Evolutionary conservation across 192 early-diverging fungal species (phyloP).

Genomic region (Glomus cerebriforme): DNA sequence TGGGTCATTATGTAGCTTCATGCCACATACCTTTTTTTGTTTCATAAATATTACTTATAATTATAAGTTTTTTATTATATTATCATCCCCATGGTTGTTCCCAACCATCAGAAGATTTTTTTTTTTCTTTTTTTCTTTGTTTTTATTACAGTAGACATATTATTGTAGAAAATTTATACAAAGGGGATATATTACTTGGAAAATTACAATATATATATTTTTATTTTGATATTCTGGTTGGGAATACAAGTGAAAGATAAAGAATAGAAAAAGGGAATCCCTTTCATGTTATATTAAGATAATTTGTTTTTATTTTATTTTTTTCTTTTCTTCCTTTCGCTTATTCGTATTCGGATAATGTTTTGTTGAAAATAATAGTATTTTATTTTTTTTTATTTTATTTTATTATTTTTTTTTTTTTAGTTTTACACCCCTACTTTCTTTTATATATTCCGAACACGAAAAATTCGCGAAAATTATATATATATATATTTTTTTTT

Average conservation of each 20-base stretch:
- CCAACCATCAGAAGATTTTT: neutral
- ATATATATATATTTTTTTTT: neutral
- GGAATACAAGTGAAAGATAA: slow-evolving; percentile 23
- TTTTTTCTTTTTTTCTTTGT: slow-evolving; percentile 4
- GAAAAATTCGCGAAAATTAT: neutral
- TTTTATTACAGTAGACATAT: slow-evolving; percentile 21
- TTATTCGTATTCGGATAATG: neutral
- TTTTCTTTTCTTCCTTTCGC: slow-evolving; percentile 14
- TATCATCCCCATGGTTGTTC: slow-evolving; percentile 3
- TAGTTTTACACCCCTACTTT: neutral
- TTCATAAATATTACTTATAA: neutral
- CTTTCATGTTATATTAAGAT: neutral
- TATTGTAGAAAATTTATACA: slow-evolving; percentile 15
- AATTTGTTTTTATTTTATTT: neutral
- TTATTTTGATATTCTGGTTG: neutral
- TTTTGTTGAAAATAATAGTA: no score
- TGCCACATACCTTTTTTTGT: slow-evolving; percentile 11
- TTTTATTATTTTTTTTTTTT: neutral
- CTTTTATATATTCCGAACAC: neutral
- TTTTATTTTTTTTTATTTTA: no score
- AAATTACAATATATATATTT: neutral
- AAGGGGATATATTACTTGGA: neutral
- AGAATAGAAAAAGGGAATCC: neutral
- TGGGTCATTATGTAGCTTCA: slow-evolving; percentile 8
- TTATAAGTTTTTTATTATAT: slow-evolving; percentile 6